phyloP scores from a whole-genome alignment of 257 asterid species.

The Nicotiana knightiana region DNA sequence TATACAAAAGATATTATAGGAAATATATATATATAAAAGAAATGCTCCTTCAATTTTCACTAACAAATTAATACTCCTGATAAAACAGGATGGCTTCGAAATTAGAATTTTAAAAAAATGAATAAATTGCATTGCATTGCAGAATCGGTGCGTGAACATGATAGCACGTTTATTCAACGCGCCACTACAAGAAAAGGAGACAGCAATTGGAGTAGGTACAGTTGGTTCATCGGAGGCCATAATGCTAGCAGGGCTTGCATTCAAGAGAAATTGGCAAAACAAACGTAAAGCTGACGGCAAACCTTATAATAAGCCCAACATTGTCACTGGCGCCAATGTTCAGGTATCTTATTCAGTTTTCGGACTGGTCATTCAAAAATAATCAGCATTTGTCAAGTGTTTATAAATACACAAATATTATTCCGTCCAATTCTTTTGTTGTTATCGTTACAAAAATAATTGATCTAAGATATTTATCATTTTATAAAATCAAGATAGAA shows the following conservation, averaged over 20 bases:
- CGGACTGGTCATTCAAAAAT: too few species aligned
- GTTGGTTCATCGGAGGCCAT: conserved; percentile 40
- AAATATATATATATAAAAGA: too few species aligned
- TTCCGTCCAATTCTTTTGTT: too few species aligned
- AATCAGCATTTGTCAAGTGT: too few species aligned
- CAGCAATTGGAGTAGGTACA: conserved; percentile 30
- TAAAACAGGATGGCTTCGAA: neutral
- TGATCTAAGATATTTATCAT: too few species aligned
- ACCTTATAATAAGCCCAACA: conserved; percentile 25
- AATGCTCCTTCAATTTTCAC: neutral
- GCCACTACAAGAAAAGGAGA: conserved; percentile 21
- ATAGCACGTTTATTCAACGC: conserved; percentile 33
- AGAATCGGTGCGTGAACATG: conserved; percentile 37
- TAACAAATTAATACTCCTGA: too few species aligned
- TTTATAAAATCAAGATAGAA: too few species aligned
- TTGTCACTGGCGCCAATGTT: conserved; percentile 32
- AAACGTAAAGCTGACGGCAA: conserved; percentile 26
- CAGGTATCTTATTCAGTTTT: conserved; percentile 23
- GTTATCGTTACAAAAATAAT: too few species aligned
- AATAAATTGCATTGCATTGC: neutral
- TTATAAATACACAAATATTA: too few species aligned
- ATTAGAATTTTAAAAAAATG: too few species aligned
- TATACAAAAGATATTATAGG: too few species aligned
- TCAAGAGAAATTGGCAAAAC: conserved; percentile 35
- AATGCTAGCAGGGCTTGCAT: conserved; percentile 35